Percentiles rank a stretch among this genome's conserved stretches.
These are phyloP conservation scores for Fagopyrum esculentum DNA, from an alignment of 148 eudicot species.

Conservation along the genomic window DNA sequence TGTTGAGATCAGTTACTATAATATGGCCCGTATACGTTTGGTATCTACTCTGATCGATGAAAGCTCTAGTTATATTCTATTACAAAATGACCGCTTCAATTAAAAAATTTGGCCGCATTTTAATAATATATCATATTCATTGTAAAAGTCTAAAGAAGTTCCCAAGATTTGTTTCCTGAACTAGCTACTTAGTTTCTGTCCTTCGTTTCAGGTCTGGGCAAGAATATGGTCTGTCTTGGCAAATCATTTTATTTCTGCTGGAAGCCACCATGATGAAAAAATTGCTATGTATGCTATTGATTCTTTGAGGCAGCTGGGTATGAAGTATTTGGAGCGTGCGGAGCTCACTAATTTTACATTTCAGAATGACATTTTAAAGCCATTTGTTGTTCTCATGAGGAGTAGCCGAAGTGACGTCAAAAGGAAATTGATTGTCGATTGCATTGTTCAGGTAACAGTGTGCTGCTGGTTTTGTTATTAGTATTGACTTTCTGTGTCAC, in stretches of 20 bases:
- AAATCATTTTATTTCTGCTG: slow-evolving; percentile 94
- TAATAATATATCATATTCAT: background rate
- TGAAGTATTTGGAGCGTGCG: slow-evolving; percentile 94
- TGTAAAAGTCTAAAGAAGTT: background rate
- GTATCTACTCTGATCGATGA: slow-evolving; percentile 39
- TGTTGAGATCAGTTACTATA: slow-evolving; percentile 98
- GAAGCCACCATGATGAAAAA: slow-evolving; percentile 96
- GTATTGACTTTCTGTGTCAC: background rate
- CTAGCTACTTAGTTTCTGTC: background rate
- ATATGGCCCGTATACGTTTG: slow-evolving; percentile 98
- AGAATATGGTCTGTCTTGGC: slow-evolving; percentile 98
- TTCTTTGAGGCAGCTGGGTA: slow-evolving; percentile 92
- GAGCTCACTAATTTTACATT: slow-evolving; percentile 91
- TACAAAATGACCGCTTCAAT: background rate
- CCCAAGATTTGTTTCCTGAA: background rate
- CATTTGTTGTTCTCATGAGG: slow-evolving; percentile 93
- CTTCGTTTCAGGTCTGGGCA: slow-evolving; percentile 86
- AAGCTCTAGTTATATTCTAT: background rate
- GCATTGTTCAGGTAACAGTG: slow-evolving; percentile 77
- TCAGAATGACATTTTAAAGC: slow-evolving; percentile 96
- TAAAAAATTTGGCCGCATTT: background rate
- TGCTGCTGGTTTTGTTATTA: background rate
- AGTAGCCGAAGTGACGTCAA: slow-evolving; percentile 79
- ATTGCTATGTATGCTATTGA: slow-evolving; percentile 99
- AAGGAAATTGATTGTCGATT: slow-evolving; percentile 90